A percentile compares a stretch with the other conserved stretches of the same genome.
phyloP scores from a whole-genome alignment of 2,329 filamentous ascomycete species.

The Colletotrichum orchidophilum region DNA sequence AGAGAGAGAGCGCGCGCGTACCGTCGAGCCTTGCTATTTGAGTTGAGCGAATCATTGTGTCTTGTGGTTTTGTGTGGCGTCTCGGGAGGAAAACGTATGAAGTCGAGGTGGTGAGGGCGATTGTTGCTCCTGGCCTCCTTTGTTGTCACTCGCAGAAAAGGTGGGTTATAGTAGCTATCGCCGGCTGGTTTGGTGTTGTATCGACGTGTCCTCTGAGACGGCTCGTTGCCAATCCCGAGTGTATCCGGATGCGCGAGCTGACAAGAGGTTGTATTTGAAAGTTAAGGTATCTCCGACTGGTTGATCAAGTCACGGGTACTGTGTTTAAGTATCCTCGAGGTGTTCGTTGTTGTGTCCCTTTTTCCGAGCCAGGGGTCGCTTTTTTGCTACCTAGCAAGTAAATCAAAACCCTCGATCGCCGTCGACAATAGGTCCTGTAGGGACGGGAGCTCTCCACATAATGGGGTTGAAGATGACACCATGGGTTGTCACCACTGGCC shows the following conservation, averaged over 20 bases:
- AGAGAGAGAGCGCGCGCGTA: constrained; percentile 46
- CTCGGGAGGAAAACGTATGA: not conserved
- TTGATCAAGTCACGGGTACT: not conserved
- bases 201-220: constrained; percentile 23
- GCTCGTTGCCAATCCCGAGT: not conserved
- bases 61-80: not conserved
- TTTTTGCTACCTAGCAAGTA: not conserved
- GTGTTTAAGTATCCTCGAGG: not conserved
- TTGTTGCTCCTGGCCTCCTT: not conserved
- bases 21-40: constrained; percentile 95
- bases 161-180: constrained; percentile 11
- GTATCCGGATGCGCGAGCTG: not conserved
- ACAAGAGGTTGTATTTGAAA: not conserved
- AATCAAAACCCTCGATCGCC: constrained; percentile 23
- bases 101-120: not conserved
- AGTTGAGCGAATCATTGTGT: constrained; percentile 85
- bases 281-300: not conserved
- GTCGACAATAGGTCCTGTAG: not conserved
- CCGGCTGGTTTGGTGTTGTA: not conserved
- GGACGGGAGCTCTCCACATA: constrained; percentile 9
- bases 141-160: not conserved
- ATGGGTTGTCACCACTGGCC: constrained; percentile 21
- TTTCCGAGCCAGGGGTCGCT: constrained; percentile 13
- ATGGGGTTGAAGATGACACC: constrained; percentile 25
- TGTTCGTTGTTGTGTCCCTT: constrained; percentile 7